Percentiles rank a stretch among this genome's conserved stretches.
Conservation (phyloP, 805 yeast genomes). For the Cyberlindnera subsufficiens region DNA sequence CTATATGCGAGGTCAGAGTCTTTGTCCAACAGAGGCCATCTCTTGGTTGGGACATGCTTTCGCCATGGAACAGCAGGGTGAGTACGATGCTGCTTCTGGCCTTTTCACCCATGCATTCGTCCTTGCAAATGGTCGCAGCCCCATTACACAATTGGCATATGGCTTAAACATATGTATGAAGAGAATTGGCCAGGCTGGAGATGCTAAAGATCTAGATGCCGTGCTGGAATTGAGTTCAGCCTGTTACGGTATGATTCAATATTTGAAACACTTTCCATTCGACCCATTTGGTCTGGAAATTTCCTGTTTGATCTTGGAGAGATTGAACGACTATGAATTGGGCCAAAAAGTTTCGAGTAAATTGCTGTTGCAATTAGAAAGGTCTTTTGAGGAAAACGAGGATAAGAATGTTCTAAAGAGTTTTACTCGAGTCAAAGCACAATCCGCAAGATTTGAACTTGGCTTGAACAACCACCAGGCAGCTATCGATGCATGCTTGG, state of each 20-base stretch:
- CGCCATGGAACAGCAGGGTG: constrained; percentile 44
- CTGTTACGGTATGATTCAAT: constrained; percentile 59
- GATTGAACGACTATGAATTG: constrained; percentile 53
- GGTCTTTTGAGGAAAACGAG: constrained; percentile 51
- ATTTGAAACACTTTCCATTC: constrained; percentile 54
- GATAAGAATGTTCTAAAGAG: constrained; percentile 37
- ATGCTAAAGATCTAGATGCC: constrained; percentile 49
- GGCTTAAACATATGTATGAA: constrained; percentile 52
- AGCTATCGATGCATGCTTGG: constrained; percentile 58
- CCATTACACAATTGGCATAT: constrained; percentile 65
- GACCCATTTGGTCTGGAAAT: constrained; percentile 53
- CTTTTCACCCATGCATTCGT: constrained; percentile 74
- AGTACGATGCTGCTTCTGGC: constrained; percentile 42
- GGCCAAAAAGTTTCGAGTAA: constrained; percentile 45
- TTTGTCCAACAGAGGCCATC: constrained; percentile 67
- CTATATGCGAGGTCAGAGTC: constrained; percentile 66
- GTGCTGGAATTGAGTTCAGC: constrained; percentile 64
- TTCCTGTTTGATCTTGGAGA: constrained; percentile 56
- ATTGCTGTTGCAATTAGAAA: constrained; percentile 46
- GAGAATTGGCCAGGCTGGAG: constrained; percentile 36
- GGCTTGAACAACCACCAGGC: constrained; percentile 49
- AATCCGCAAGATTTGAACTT: constrained; percentile 63
- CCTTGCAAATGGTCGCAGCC: constrained; percentile 68
- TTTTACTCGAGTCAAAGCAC: constrained; percentile 59
- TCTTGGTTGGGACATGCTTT: constrained; percentile 90